Evolutionary conservation across 148 eudicot species (phyloP).

Genomic region (Amaranthus palmeri): DNA sequence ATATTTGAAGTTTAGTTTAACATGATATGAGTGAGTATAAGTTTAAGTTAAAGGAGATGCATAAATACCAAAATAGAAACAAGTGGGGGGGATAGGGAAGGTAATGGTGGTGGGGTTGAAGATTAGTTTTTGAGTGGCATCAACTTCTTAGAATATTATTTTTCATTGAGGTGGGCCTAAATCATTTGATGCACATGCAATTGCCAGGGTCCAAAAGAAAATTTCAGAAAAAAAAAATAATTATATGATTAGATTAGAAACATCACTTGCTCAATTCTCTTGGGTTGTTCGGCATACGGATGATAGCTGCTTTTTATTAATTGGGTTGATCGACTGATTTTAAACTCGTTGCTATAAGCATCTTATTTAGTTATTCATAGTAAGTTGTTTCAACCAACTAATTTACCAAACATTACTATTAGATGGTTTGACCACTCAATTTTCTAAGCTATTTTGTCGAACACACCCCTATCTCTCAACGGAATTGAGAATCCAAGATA

Average conservation of each 20-base stretch:
- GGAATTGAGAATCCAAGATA: too few relatives aligned
- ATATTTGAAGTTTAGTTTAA: background rate
- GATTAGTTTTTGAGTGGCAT: constrained; percentile 28
- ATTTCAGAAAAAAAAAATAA: background rate
- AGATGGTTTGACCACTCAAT: too few relatives aligned
- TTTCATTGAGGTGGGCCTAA: constrained; percentile 45
- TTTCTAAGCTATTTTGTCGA: too few relatives aligned
- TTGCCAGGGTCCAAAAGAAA: constrained; percentile 42
- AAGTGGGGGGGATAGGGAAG: constrained; percentile 10
- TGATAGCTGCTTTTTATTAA: too few relatives aligned
- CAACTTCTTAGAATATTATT: constrained; percentile 36
- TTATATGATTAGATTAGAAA: constrained; percentile 29
- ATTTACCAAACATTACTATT: too few relatives aligned
- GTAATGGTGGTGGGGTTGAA: constrained; percentile 28
- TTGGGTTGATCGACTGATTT: too few relatives aligned
- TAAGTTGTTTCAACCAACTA: too few relatives aligned
- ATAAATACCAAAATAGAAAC: constrained; percentile 22
- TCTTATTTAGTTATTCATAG: too few relatives aligned
- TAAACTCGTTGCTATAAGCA: too few relatives aligned
- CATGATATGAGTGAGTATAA: too few relatives aligned
- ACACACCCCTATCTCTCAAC: background rate
- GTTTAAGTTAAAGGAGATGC: constrained; percentile 8
- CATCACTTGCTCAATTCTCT: constrained; percentile 25
- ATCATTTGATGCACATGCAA: constrained; percentile 72
- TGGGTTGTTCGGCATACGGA: background rate